phyloP scores from a whole-genome alignment of 202 grass and related monocot genomes.

The Bolboschoenoplectus hybrid region DNA sequence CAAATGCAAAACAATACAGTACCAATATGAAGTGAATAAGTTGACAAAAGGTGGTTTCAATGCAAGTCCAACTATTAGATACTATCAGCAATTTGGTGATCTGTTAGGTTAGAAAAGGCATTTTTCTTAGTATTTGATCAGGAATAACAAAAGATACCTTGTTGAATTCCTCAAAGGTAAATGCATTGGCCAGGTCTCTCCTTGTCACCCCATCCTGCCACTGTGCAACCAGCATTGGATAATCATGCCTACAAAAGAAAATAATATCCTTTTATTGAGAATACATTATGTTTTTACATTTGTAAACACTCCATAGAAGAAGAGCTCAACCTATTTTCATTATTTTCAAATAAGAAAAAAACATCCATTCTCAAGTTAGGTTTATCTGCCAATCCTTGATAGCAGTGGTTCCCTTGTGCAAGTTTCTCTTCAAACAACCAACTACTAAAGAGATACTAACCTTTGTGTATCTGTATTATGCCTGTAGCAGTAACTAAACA shows the following conservation, averaged over 20 bases:
- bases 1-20: neutral
- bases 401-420: neutral
- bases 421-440: neutral
- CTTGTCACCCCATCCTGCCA: slow-evolving; percentile 94
- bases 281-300: neutral
- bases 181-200: slow-evolving; percentile 61
- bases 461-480: neutral
- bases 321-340: neutral
- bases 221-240: slow-evolving; percentile 85
- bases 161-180: slow-evolving; percentile 86
- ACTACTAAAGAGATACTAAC: neutral
- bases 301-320: neutral
- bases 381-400: slow-evolving; percentile 9
- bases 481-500: slow-evolving; percentile 7
- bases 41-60: neutral
- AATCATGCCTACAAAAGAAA: slow-evolving; percentile 63
- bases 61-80: neutral
- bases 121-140: slow-evolving; percentile 17
- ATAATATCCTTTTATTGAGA: neutral
- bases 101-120: neutral
- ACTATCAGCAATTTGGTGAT: neutral
- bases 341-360: neutral
- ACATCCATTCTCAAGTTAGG: neutral
- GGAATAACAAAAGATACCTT: slow-evolving; percentile 49
- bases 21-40: neutral